Base-by-base conservation (phyloP, 805 yeast genomes). In the Candida boidinii region DNA sequence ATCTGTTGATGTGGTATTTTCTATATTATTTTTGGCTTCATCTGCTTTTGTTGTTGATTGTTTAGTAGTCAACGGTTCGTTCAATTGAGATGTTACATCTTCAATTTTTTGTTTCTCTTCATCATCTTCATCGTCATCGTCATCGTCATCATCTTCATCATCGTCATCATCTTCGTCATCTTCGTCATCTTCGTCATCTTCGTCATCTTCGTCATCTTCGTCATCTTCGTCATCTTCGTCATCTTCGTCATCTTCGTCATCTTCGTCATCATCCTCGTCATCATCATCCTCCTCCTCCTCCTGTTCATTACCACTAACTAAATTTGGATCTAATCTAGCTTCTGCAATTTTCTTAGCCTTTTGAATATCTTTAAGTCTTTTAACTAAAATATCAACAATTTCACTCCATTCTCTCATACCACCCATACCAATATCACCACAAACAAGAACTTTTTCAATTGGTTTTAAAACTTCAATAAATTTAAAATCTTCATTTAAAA, bases 361-460 rank as follows among this genome's bases (percentile, higher is more conserved):
- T 14, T 79, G 78, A 60, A 36, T 76, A 68, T 42, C 79, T 74
- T 42, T 76, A 38, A 87, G 61, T 51, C 79, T 80, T 57, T 77
- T 66, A 15, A 83, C 94, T 30, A 85, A 68, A 46, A 77, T 76
- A 51, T 87, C 94, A 14, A 87, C 95, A 46, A 92, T 80, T 54
- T 73, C 79, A 47, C 73, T 73, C 71, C 75, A 72, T 43, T 73
- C 79, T 77, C 72, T 72, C 79, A 73, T 73, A 34, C 79, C 79
- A 11, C 79, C 79, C 77, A 73, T 69, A 13, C 79, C 79, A 34
- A 73, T 73, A 41, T 73, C 79, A 35, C 79, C 79, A 45, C 64
- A 70, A 57, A 37, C 76, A 64, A 38, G 66, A 10, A 73, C 76
- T 41, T 73, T 73, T 45, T 73, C 79, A 4, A 73, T 72, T 1